Conservation (phyloP, 345 rosid species). For the Microcos paniculata region DNA sequence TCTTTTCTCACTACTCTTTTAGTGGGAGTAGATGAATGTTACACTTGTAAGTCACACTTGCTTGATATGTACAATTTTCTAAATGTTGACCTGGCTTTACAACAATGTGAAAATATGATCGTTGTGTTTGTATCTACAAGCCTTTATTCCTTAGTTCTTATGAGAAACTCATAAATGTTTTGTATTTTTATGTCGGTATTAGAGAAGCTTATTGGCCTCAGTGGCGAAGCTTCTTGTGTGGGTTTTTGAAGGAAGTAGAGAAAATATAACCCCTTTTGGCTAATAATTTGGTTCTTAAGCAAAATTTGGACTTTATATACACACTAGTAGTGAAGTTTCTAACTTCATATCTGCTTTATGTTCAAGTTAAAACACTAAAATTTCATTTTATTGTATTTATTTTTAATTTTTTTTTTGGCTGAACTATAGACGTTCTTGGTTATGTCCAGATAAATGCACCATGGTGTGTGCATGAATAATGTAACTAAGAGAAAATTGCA, state of each 20-base stretch:
- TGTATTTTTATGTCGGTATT: background rate
- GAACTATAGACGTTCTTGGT: background rate
- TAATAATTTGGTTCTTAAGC: background rate
- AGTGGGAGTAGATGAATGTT: background rate
- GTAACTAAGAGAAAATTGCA: conserved; percentile 38
- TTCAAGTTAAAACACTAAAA: background rate
- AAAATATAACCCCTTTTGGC: background rate
- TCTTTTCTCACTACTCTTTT: background rate
- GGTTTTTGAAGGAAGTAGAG: background rate
- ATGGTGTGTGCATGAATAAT: background rate
- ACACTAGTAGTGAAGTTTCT: background rate
- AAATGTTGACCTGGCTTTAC: too few relatives aligned
- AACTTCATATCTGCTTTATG: background rate
- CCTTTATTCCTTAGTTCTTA: background rate
- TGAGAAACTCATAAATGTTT: background rate
- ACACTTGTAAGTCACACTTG: background rate
- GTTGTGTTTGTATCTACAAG: background rate
- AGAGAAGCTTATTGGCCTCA: background rate
- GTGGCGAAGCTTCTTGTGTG: background rate
- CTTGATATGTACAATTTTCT: background rate
- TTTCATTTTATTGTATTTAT: background rate
- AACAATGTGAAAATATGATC: background rate
- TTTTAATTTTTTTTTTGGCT: background rate
- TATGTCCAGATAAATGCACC: background rate
- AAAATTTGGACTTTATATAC: background rate